Evolutionary conservation across 192 early-diverging fungal species (phyloP).

Genomic region (Chytriomyces sp.): DNA sequence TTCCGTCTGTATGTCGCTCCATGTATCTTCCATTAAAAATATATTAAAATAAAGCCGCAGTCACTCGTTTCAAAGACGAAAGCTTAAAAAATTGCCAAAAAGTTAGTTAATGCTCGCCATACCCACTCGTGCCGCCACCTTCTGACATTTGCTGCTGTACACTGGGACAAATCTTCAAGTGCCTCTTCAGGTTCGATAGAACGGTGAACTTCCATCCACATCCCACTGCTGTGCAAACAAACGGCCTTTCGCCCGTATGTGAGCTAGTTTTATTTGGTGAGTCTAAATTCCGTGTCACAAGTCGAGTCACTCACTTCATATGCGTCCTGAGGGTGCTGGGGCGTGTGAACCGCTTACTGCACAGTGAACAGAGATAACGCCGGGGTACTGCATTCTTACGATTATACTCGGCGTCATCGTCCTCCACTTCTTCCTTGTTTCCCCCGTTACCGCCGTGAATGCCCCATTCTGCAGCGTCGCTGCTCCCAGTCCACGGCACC

Average conservation of each 20-base stretch:
- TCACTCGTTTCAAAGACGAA: no score
- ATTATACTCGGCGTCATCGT: not conserved
- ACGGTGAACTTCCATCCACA: conserved; percentile 46
- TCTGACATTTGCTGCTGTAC: conserved; percentile 12
- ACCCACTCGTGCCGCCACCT: no score
- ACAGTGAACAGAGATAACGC: conserved; percentile 17
- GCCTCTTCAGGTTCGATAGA: conserved; percentile 41
- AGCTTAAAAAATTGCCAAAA: no score
- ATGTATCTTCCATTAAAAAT: no score
- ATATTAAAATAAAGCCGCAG: no score
- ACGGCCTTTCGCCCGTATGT: conserved; percentile 44
- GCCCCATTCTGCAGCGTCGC: no score
- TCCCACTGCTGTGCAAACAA: conserved; percentile 27
- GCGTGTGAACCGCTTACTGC: conserved; percentile 19
- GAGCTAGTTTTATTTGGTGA: no score
- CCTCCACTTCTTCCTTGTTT: not conserved
- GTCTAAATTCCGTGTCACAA: no score
- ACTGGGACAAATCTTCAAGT: conserved; percentile 34
- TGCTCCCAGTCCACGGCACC: not conserved
- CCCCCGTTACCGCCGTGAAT: not conserved
- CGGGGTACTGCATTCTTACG: conserved; percentile 22
- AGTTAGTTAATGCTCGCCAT: no score
- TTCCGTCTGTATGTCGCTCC: no score
- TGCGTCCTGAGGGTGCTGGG: conserved; percentile 21
- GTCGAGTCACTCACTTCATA: no score